These are phyloP conservation scores for Clavispora santaluciae DNA, from an alignment of 805 yeast species.

Conservation along the genomic window DNA sequence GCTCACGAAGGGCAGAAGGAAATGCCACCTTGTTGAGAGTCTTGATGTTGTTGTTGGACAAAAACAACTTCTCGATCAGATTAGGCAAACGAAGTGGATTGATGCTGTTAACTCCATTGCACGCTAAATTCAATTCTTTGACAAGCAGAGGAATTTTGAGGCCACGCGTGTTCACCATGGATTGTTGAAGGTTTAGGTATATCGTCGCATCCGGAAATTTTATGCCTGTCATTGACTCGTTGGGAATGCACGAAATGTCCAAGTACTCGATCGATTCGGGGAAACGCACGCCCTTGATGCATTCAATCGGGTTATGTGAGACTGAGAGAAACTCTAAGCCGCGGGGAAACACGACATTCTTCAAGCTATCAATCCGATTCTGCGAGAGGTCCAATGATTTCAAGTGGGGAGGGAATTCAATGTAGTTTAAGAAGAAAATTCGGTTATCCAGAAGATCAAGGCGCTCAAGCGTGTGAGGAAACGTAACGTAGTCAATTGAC, in stretches of 20 bases:
- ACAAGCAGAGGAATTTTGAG: slow-evolving; percentile 34
- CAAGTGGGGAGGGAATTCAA: slow-evolving; percentile 32
- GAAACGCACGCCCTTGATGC: slow-evolving; percentile 36
- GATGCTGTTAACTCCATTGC: slow-evolving; percentile 41
- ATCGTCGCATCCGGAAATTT: slow-evolving; percentile 38
- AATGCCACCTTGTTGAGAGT: slow-evolving; percentile 40
- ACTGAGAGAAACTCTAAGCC: slow-evolving; percentile 25
- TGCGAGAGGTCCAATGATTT: slow-evolving; percentile 31
- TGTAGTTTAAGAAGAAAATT: slow-evolving; percentile 35
- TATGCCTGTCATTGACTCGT: slow-evolving; percentile 44
- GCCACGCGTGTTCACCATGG: slow-evolving; percentile 43
- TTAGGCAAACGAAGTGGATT: slow-evolving; percentile 42
- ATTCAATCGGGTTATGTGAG: slow-evolving; percentile 39
- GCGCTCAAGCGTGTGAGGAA: slow-evolving; percentile 29
- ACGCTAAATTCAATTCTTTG: slow-evolving; percentile 28
- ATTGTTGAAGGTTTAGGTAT: slow-evolving; percentile 36
- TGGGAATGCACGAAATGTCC: slow-evolving; percentile 40
- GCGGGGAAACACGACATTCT: slow-evolving; percentile 35
- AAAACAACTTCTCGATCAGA: slow-evolving; percentile 32
- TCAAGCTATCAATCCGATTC: slow-evolving; percentile 35
- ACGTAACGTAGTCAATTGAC: slow-evolving; percentile 31
- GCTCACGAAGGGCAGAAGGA: slow-evolving; percentile 30
- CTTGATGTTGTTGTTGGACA: slow-evolving; percentile 39
- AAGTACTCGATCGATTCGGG: slow-evolving; percentile 34
- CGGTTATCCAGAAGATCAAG: slow-evolving; percentile 34